phyloP scores from a whole-genome alignment of 1,139 yeast genomes.

The Taphrina populina region DNA sequence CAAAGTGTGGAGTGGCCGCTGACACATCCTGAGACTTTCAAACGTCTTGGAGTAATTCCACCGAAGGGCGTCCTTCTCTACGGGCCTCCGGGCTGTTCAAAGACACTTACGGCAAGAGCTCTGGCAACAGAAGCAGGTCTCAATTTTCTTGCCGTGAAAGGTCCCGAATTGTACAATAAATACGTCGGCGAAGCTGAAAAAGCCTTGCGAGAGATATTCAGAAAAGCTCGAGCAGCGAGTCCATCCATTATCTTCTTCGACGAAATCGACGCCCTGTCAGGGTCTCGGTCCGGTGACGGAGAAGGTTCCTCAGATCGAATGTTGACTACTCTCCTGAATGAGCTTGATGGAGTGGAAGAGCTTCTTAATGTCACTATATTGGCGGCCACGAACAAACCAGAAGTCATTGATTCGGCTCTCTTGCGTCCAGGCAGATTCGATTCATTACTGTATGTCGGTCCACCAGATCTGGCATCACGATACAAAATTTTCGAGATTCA shows the following conservation, averaged over 20 bases:
- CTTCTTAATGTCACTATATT: conserved; percentile 97
- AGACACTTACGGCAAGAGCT: conserved; percentile 95
- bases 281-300: conserved; percentile 97
- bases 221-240: conserved; percentile 96
- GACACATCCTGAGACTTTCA: conserved; percentile 75
- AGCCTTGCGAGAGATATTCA: conserved; percentile 96
- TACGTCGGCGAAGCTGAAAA: conserved; percentile 99
- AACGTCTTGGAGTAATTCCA: conserved; percentile 73
- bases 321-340: conserved; percentile 95
- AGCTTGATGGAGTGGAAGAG: conserved; percentile 96
- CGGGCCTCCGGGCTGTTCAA: conserved; percentile 99
- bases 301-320: conserved; percentile 95
- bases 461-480: conserved; percentile 96
- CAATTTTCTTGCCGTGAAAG: conserved; percentile 94
- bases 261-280: conserved; percentile 98
- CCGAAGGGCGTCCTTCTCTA: conserved; percentile 92
- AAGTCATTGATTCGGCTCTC: conserved; percentile 96
- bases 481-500: conserved; percentile 96
- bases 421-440: conserved; percentile 98
- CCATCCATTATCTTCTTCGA: conserved; percentile 96
- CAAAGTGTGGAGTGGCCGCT: conserved; percentile 93
- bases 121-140: conserved; percentile 99
- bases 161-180: conserved; percentile 94
- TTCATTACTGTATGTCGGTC: conserved; percentile 91
- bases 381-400: conserved; percentile 99